phyloP scores from a whole-genome alignment of 257 asterid genomes.

The Jasminum sambac region DNA sequence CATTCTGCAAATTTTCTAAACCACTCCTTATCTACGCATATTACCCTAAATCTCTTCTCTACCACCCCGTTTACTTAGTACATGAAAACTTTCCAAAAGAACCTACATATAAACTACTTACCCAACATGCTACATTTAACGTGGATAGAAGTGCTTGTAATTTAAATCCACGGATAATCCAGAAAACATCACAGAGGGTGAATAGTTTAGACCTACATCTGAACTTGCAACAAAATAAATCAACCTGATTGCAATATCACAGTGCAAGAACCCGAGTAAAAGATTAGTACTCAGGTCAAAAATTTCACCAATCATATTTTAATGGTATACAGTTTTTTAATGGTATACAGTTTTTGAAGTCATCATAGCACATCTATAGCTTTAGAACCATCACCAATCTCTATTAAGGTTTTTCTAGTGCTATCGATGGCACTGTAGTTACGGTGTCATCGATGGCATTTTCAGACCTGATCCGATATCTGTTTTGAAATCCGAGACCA shows the following conservation, averaged over 20 bases:
- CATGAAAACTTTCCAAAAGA: no score
- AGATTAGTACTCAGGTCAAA: not conserved
- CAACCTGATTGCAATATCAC: not conserved
- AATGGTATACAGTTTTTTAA: not conserved
- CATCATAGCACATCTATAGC: not conserved
- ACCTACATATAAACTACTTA: no score
- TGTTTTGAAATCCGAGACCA: no score
- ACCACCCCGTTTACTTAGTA: no score
- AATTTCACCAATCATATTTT: not conserved
- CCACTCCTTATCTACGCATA: no score
- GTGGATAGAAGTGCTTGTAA: not conserved
- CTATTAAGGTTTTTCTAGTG: no score
- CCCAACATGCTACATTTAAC: no score
- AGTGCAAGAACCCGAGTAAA: not conserved
- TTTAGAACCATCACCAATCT: not conserved
- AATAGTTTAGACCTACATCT: not conserved
- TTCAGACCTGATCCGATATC: no score
- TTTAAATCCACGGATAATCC: not conserved
- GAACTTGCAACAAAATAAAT: not conserved
- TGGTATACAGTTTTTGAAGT: not conserved
- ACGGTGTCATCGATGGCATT: no score
- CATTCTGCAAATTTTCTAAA: no score
- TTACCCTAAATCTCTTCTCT: no score
- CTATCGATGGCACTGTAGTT: no score
- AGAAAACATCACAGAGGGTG: not conserved